Evolutionary conservation across 106 monocot genomes (phyloP).

Genomic region (Dioscorea dumetorum): DNA sequence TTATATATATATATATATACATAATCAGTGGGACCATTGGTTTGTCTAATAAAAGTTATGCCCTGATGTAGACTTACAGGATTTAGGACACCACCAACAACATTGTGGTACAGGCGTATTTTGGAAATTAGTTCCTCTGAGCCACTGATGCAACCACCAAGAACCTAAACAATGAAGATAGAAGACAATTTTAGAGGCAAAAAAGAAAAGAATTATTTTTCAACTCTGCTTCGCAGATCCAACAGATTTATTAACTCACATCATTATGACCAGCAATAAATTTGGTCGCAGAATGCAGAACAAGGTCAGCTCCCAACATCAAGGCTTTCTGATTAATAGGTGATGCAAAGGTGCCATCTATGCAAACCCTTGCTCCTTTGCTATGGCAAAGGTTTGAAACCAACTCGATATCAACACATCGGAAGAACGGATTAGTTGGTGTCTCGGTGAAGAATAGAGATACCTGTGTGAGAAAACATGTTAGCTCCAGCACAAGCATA

Average conservation of each 20-base stretch:
- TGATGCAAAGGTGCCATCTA: slow-evolving; percentile 94
- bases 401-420: slow-evolving; percentile 81
- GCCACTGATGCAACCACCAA: slow-evolving; percentile 95
- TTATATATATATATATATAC: no score
- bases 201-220: not conserved
- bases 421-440: slow-evolving; percentile 94
- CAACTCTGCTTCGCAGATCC: no score
- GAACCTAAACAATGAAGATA: slow-evolving; percentile 40
- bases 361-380: slow-evolving; percentile 83
- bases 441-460: slow-evolving; percentile 96
- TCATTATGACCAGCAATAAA: slow-evolving; percentile 96
- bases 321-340: slow-evolving; percentile 98
- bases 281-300: slow-evolving; percentile 92
- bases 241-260: slow-evolving; percentile 37
- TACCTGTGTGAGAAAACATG: slow-evolving; percentile 36
- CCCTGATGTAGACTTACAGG: slow-evolving; percentile 52
- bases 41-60: no score
- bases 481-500: not conserved
- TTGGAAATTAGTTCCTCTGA: slow-evolving; percentile 64
- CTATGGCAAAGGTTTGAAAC: slow-evolving; percentile 88
- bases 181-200: not conserved
- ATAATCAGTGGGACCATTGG: no score
- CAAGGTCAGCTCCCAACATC: slow-evolving; percentile 84
- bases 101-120: slow-evolving; percentile 73
- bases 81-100: slow-evolving; percentile 89